Percentiles rank a stretch among this genome's conserved stretches.
Conservation (phyloP, 169 alveolate species). For the Cryptosporidium viatorum region DNA sequence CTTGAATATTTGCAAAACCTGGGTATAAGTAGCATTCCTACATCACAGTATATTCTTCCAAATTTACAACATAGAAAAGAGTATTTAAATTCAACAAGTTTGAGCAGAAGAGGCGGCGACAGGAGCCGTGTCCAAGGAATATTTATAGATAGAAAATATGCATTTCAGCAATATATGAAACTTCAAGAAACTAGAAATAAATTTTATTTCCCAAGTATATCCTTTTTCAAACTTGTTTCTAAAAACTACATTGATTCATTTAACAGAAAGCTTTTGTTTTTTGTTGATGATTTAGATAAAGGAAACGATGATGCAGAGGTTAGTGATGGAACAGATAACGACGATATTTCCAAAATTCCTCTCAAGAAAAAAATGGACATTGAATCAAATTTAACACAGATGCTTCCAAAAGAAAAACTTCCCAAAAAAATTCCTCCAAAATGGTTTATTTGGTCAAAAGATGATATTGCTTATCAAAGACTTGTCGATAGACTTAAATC, state of each 20-base stretch:
- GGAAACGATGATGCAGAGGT: neutral
- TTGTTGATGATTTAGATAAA: neutral
- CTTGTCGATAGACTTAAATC: slow-evolving; percentile 54
- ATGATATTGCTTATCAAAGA: slow-evolving; percentile 61
- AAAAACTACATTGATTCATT: neutral
- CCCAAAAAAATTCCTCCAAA: slow-evolving; percentile 38
- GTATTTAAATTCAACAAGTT: slow-evolving; percentile 43
- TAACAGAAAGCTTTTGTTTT: neutral
- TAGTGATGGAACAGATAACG: neutral
- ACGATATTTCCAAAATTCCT: slow-evolving; percentile 27
- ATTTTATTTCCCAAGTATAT: slow-evolving; percentile 11
- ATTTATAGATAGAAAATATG: slow-evolving; percentile 71
- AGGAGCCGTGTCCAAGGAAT: slow-evolving; percentile 70
- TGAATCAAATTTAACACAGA: neutral
- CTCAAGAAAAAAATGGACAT: slow-evolving; percentile 25
- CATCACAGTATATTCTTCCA: slow-evolving; percentile 47
- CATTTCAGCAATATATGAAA: slow-evolving; percentile 53
- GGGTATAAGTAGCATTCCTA: slow-evolving; percentile 41
- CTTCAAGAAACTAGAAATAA: slow-evolving; percentile 45
- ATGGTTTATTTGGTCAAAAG: slow-evolving; percentile 71
- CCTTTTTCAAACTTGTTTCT: slow-evolving; percentile 9
- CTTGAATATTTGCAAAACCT: slow-evolving; percentile 63
- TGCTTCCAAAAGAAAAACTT: slow-evolving; percentile 35
- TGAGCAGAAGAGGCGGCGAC: slow-evolving; percentile 71
- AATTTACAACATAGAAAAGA: slow-evolving; percentile 36